phyloP scores from a whole-genome alignment of 2,329 filamentous ascomycete genomes.

The Dendryphion nanum region DNA sequence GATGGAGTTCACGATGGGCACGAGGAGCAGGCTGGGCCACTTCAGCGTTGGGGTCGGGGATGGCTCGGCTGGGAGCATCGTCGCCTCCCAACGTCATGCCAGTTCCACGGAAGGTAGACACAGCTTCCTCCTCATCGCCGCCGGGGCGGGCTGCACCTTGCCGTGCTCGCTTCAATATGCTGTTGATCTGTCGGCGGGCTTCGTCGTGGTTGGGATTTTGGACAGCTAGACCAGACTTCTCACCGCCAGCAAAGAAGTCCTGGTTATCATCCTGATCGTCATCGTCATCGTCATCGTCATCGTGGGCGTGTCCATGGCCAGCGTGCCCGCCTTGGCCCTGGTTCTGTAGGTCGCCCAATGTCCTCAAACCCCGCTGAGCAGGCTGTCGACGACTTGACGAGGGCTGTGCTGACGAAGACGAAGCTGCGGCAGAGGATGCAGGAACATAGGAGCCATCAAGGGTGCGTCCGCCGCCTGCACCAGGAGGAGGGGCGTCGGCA shows the following conservation, averaged over 20 bases:
- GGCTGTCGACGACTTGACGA: constrained; percentile 22
- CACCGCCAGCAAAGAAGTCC: constrained; percentile 79
- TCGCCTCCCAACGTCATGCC: constrained; percentile 79
- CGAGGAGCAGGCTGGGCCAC: constrained; percentile 45
- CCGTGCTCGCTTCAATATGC: constrained; percentile 49
- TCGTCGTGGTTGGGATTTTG: constrained; percentile 60
- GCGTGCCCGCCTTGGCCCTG: constrained; percentile 39
- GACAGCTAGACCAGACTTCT: constrained; percentile 75
- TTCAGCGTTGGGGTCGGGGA: constrained; percentile 59
- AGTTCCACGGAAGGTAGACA: constrained; percentile 63
- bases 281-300: constrained; percentile 60
- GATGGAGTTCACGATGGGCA: constrained; percentile 69
- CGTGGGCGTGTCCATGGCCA: constrained; percentile 42
- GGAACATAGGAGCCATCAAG: constrained; percentile 37
- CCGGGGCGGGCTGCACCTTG: constrained; percentile 60
- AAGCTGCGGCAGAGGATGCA: constrained; percentile 16
- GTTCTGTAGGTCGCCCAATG: constrained; percentile 46
- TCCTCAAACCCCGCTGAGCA: constrained; percentile 40
- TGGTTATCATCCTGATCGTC: constrained; percentile 59
- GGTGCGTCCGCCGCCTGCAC: constrained; percentile 35
- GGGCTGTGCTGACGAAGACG: constrained; percentile 24
- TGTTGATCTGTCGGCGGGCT: constrained; percentile 49
- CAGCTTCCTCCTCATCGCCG: constrained; percentile 50
- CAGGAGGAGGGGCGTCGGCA: constrained; percentile 21
- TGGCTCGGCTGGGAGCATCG: constrained; percentile 65